Evolutionary conservation across 139 green algal genomes (phyloP), one percentile per base, ranked within the genome.

Genomic region (Closterium sp.): DNA sequence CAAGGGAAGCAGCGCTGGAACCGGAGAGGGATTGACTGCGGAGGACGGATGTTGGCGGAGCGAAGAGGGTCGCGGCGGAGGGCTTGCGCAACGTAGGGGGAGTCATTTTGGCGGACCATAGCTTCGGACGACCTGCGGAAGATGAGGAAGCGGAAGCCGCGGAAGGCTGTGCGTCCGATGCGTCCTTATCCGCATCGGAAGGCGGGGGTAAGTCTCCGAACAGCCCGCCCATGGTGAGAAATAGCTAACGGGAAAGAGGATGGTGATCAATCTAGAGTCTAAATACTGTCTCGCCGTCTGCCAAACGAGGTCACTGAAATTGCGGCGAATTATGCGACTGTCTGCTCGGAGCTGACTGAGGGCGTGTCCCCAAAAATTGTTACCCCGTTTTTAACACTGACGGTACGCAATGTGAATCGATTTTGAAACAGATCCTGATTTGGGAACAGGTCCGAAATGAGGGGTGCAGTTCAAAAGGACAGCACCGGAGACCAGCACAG

Each of bases 31-130:
- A 69, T 19, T 91, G 88, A n/a, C 36, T 89, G n/a, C 88, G 88
- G 55, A 91, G 69, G 8, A 91, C 88, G 6, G 88, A 91, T 1
- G 88, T 87, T 69, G 88, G 88, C 30, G 88, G 55, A 36, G 88
- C 88, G 19, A 91, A 88, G 8, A 91, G 88, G 43, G 43, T 69
- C 9, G 43, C 43, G 23, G 43, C 43, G 30, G 88, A 91, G 66
- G 88, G 55, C 30, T 88, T 86, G 3, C 88, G n/a, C 55, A 91
- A 28, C 30, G 88, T 81, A 66, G 88, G 28, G 36, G 88, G 88
- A 31, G 88, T 43, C 66, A 91, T 89, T 89, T 89, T 89, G 30
- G 86, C 55, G 31, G 86, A 43, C 31, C 35, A 89, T 32, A 55
- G 28, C 28, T 43, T 84, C 86, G 35, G 64, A 89, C 43, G 86